Base-by-base conservation (phyloP, 352 stramenopile genomes). In the Albugo candida region DNA sequence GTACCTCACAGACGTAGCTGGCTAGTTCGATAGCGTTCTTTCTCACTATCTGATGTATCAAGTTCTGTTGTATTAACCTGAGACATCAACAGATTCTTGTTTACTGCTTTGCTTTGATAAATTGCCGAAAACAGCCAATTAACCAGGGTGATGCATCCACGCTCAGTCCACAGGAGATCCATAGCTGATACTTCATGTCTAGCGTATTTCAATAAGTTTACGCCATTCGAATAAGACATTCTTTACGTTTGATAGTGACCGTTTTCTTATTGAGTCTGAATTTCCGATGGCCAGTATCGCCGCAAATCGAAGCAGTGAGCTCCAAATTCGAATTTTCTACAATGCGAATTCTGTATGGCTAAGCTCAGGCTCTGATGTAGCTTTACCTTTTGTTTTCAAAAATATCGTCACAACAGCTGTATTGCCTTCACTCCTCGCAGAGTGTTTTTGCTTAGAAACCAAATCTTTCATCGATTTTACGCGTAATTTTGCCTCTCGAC, bases 41-140 rank as follows among this genome's bases (percentile, higher is more conserved):
- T 13, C 10, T 41, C 13, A 61, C 46, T 59, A 68, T 65, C 35
- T 64, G 60, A 40, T 70, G 60, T 2, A 70, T 60, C 14, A 65
- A 41, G 36, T 67, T 69, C 38, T 72, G 63, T 37, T 65, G 58
- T 34, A 72, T 72, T 17, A 65, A 45, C 60, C 60, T 67, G 39
- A 16, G 3, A n/a, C n/a, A 10, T 24, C 38, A 31, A 31, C 8
- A 31, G 24, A 31, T 31, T 10, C 24, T 31, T 31, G 8, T 8
- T 31, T 31, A 8, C 24, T 31, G 8, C 24, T 31, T 31, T 8
- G 8, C 3, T 10, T 31, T 31, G 24, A 31, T 31, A 10, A 10
- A 8, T 31, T n/a, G n/a, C n/a, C n/a, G n/a, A n/a, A n/a, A 27
- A 40, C 19, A 1, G 12, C 44, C 40, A 48, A 31, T 31, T 3